Evolutionary conservation across 371 early-diverging fungal genomes (phyloP).

Genomic region (Haplosporangium sp.): DNA sequence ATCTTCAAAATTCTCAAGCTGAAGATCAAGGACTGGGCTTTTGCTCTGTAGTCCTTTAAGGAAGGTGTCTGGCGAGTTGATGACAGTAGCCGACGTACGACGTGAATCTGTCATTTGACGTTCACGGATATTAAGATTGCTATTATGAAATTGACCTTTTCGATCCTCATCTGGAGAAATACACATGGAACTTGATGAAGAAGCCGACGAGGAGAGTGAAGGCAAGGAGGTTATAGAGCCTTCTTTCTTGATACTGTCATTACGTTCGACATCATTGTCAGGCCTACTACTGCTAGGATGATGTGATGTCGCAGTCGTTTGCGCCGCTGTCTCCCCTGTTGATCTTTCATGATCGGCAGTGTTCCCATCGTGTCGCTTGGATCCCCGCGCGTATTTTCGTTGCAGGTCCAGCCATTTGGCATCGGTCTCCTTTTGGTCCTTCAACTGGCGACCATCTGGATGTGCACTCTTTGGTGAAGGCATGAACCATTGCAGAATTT

Average conservation of each 20-base stretch:
- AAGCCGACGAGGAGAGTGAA: slow-evolving; percentile 14
- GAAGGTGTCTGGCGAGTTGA: slow-evolving; percentile 5
- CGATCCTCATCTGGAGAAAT: not conserved
- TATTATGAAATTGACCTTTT: not conserved
- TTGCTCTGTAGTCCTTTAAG: not conserved
- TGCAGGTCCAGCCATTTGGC: slow-evolving; percentile 4
- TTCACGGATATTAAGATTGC: not conserved
- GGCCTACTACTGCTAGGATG: too few species aligned
- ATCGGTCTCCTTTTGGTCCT: slow-evolving; percentile 18
- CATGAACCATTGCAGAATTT: slow-evolving; percentile 46
- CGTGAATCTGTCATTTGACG: slow-evolving; percentile 2
- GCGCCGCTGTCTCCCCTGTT: not conserved
- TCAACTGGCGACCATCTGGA: slow-evolving; percentile 45
- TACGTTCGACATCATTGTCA: not conserved
- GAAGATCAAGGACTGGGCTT: not conserved
- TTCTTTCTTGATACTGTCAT: not conserved
- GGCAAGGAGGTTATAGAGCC: slow-evolving; percentile 20
- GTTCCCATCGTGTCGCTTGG: not conserved
- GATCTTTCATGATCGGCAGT: not conserved
- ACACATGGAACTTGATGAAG: slow-evolving; percentile 11
- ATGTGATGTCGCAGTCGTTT: slow-evolving; percentile 2
- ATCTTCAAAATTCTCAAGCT: not conserved
- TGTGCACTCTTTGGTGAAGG: slow-evolving; percentile 23
- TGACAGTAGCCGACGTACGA: slow-evolving; percentile 3
- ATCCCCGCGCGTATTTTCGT: not conserved